Percentiles rank a stretch among this genome's conserved stretches.
Conservation (phyloP, 768 basidiomycete species). For the Termitomyces sp. region DNA sequence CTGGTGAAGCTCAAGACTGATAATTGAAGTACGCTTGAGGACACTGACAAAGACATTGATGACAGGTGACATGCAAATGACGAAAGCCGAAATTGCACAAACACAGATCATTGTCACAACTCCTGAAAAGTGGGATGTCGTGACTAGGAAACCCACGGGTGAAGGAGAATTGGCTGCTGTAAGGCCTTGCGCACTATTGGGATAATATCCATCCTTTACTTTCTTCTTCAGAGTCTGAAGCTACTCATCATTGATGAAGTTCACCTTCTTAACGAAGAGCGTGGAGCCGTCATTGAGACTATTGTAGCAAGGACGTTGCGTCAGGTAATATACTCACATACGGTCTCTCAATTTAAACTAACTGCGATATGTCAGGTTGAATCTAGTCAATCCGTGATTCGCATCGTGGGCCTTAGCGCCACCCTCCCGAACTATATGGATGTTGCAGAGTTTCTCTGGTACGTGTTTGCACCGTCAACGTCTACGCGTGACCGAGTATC, state of each 20-base stretch:
- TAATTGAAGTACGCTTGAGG: not conserved
- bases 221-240: constrained; percentile 67
- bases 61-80: constrained; percentile 92
- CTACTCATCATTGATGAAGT: constrained; percentile 97
- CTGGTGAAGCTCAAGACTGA: constrained; percentile 42
- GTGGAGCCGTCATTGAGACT: constrained; percentile 96
- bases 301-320: constrained; percentile 95
- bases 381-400: constrained; percentile 91
- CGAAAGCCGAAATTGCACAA: constrained; percentile 86
- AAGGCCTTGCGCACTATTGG: constrained; percentile 15
- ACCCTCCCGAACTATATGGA: constrained; percentile 97
- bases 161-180: constrained; percentile 96
- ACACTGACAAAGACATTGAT: constrained; percentile 6
- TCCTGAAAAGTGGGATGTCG: constrained; percentile 99
- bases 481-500: not conserved
- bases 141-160: constrained; percentile 93
- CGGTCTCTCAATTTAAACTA: not conserved
- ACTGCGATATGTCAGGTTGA: constrained; percentile 60
- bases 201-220: not conserved
- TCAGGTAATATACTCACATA: constrained; percentile 45
- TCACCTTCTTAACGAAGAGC: constrained; percentile 94
- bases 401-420: constrained; percentile 93
- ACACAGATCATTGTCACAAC: constrained; percentile 99
- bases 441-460: constrained; percentile 93
- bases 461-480: constrained; percentile 8